Evolutionary conservation across 2,329 filamentous ascomycete genomes (phyloP).

Genomic region (Colletotrichum shisoi): DNA sequence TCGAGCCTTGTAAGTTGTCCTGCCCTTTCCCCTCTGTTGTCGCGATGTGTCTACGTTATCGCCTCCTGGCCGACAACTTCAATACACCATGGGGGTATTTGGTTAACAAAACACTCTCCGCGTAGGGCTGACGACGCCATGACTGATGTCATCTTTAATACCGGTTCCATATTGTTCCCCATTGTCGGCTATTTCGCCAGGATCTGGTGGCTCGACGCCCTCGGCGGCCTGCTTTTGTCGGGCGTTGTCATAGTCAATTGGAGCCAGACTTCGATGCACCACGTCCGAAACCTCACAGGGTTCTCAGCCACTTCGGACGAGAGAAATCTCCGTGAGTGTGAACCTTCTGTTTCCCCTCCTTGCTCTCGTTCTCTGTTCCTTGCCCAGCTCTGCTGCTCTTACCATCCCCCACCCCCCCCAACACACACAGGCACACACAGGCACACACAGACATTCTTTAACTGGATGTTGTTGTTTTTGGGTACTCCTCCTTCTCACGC

Average conservation of each 20-base stretch:
- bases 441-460: too few relatives aligned
- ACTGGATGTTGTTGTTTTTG: too few relatives aligned
- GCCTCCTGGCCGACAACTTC: conserved; percentile 39
- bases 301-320: conserved; percentile 81
- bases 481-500: too few relatives aligned
- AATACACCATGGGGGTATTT: conserved; percentile 42
- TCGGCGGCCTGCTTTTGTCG: conserved; percentile 81
- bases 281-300: conserved; percentile 82
- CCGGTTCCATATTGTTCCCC: conserved; percentile 86
- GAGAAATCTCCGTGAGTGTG: conserved; percentile 70
- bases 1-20: conserved; percentile 69
- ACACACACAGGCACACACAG: too few relatives aligned
- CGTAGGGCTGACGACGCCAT: conserved; percentile 60
- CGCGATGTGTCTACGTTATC: conserved; percentile 21
- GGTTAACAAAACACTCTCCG: conserved; percentile 28
- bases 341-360: neutral
- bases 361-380: neutral
- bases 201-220: conserved; percentile 84
- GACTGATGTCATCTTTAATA: conserved; percentile 89
- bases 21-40: conserved; percentile 20
- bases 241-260: conserved; percentile 81
- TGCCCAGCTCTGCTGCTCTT: conserved; percentile 3
- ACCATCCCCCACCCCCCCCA: conserved; percentile 23
- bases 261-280: conserved; percentile 74
- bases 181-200: conserved; percentile 78